These are phyloP conservation scores for Kluyveromyces sp. DNA, from an alignment of 1,139 yeast species.

Conservation along the genomic window DNA sequence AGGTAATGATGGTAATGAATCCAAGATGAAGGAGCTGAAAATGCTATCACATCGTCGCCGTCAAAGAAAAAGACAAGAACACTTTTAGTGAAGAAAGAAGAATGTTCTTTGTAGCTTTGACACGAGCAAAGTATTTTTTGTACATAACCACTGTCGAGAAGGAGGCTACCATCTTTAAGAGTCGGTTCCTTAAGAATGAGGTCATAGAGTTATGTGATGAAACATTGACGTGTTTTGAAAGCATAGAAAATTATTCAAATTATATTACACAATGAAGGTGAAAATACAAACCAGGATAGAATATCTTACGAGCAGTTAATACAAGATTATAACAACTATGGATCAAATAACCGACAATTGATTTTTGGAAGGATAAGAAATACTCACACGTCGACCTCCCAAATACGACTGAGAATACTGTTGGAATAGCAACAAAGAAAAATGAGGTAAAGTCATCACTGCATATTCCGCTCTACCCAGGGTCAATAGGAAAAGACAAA, in stretches of 20 bases:
- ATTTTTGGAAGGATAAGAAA: constrained; percentile 25
- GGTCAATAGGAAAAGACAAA: not conserved
- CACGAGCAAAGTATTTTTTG: constrained; percentile 61
- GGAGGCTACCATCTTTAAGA: constrained; percentile 21
- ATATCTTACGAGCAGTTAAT: constrained; percentile 23
- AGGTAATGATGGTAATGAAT: constrained; percentile 5
- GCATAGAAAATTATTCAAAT: constrained; percentile 13
- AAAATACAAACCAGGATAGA: constrained; percentile 3
- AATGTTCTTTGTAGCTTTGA: constrained; percentile 78
- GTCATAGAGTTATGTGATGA: constrained; percentile 24
- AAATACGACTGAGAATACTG: constrained; percentile 12
- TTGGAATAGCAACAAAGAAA: constrained; percentile 1
- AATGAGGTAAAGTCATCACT: not conserved
- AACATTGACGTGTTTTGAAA: constrained; percentile 22
- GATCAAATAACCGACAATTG: constrained; percentile 22
- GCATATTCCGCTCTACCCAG: constrained; percentile 1
- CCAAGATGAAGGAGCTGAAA: constrained; percentile 6
- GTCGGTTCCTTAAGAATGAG: constrained; percentile 26
- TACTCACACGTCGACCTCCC: constrained; percentile 16
- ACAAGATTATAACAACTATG: constrained; percentile 24
- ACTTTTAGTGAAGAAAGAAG: constrained; percentile 66
- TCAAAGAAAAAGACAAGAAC: constrained; percentile 17
- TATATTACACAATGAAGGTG: constrained; percentile 18
- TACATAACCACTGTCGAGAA: constrained; percentile 29
- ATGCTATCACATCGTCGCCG: constrained; percentile 13